Percentiles rank a stretch among this genome's conserved stretches.
phyloP scores from a whole-genome alignment of 1,139 yeast species.

The Yamadazyma aaseri region DNA sequence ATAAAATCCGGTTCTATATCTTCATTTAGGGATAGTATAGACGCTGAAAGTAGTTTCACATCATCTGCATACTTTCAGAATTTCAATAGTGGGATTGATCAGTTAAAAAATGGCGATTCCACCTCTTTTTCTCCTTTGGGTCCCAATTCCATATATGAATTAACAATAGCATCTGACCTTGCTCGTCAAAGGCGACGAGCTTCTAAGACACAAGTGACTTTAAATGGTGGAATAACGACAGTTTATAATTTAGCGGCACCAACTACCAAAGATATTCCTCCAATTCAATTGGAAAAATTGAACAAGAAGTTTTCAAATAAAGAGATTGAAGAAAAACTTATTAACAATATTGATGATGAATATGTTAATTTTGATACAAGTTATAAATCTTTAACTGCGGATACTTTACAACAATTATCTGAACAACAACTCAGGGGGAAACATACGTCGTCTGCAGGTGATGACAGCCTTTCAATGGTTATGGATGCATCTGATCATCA shows the following conservation, averaged over 20 bases:
- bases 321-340: slow-evolving; percentile 46
- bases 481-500: slow-evolving; percentile 12
- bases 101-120: slow-evolving; percentile 9
- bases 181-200: slow-evolving; percentile 37
- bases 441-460: no score
- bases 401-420: slow-evolving; percentile 44
- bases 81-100: slow-evolving; percentile 21
- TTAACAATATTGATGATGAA: slow-evolving; percentile 48
- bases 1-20: slow-evolving; percentile 22
- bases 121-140: slow-evolving; percentile 59
- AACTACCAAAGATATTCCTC: slow-evolving; percentile 81
- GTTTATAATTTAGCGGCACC: slow-evolving; percentile 61
- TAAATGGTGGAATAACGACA: slow-evolving; percentile 42
- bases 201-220: slow-evolving; percentile 32
- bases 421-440: no score
- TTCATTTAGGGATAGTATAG: slow-evolving; percentile 37
- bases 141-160: slow-evolving; percentile 74
- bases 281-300: slow-evolving; percentile 62
- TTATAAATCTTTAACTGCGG: slow-evolving; percentile 48
- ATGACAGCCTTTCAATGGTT: slow-evolving; percentile 6
- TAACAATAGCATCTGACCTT: slow-evolving; percentile 59
- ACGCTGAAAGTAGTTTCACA: slow-evolving; percentile 36
- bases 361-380: slow-evolving; percentile 55
- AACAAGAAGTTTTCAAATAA: slow-evolving; percentile 49
- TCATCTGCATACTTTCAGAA: slow-evolving; percentile 30